Base-by-base conservation (phyloP, 306 rosid genomes). In the Acacia crassicarpa region DNA sequence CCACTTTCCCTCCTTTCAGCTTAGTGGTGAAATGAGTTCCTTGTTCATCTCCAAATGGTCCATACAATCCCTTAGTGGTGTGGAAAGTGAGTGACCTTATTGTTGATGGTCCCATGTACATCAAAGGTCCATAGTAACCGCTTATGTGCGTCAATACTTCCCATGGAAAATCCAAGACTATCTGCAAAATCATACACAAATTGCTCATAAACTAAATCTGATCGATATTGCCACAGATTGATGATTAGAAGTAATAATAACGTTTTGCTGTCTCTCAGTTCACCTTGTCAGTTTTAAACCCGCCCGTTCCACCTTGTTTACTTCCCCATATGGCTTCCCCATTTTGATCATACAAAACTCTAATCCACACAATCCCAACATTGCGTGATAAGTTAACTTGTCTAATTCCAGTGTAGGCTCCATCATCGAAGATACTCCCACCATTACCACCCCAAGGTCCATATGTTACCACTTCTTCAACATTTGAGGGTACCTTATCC, bases 361-460 rank as follows among this genome's bases (percentile, higher is more conserved):
- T 92, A 27, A 93, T 89, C 84, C 90, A 92, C 14, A 88, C 97
- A 69, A 95, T 86, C 77, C 96, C 94, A n/a, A 87, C 81, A 65
- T 90, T 90, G 59, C 97, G 90, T 0, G 98, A 93, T 82, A 95
- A 44, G 74, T 83, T 91, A 48, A 95, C 93, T 80, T 93, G 97
- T 72, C 85, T 85, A 23, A 93, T 69, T 67, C 98, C 99, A 16
- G 88, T 75, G 69, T 80, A 90, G 25, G 77, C 72, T 84, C 99
- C 97, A 67, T 95, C 99, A 79, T 95, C 95, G 59, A 95, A 93
- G 27, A 77, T 22, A 61, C 76, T 54, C 48, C 97, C 98, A 7
- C 98, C 92, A 7, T 59, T 38, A 46, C 99, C 98, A 78, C 99
- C 98, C 93, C 95, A 93, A 9, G 99, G 97, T 11, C 98, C 99